phyloP scores from a whole-genome alignment of 2,329 filamentous ascomycete genomes.

The Talaromyces albobiverticillius region DNA sequence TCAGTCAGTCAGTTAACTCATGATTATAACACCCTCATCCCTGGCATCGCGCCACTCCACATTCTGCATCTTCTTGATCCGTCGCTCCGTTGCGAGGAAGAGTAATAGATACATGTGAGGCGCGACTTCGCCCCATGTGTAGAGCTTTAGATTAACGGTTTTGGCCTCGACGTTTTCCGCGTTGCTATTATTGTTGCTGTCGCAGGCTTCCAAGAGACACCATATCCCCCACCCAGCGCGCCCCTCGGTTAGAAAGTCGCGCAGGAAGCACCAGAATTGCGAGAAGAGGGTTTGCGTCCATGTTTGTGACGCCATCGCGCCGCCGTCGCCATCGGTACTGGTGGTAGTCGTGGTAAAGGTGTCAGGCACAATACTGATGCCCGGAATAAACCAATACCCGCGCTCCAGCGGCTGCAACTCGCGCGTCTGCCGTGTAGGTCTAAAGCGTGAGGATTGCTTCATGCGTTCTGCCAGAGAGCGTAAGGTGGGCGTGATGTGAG shows the following conservation, averaged over 20 bases:
- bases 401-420: slow-evolving; percentile 62
- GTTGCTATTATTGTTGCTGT: slow-evolving; percentile 1
- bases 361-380: slow-evolving; percentile 26
- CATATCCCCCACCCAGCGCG: slow-evolving; percentile 47
- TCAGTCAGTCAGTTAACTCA: too few relatives aligned
- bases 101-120: slow-evolving; percentile 72
- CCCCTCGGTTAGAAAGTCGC: slow-evolving; percentile 35
- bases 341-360: neutral
- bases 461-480: slow-evolving; percentile 53
- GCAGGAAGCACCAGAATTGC: slow-evolving; percentile 42
- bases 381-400: slow-evolving; percentile 68
- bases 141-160: slow-evolving; percentile 50
- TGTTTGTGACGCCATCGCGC: slow-evolving; percentile 11
- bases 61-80: slow-evolving; percentile 53
- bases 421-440: slow-evolving; percentile 49
- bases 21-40: slow-evolving; percentile 55
- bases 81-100: slow-evolving; percentile 67
- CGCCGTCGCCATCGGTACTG: slow-evolving; percentile 12
- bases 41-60: slow-evolving; percentile 66
- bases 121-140: slow-evolving; percentile 73
- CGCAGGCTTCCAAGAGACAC: slow-evolving; percentile 30
- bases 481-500: slow-evolving; percentile 58
- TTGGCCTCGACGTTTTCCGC: slow-evolving; percentile 43
- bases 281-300: slow-evolving; percentile 35
- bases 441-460: slow-evolving; percentile 53